Conservation (phyloP, 805 yeast genomes). For the Sugiyamaella boreocaroliniensis region DNA sequence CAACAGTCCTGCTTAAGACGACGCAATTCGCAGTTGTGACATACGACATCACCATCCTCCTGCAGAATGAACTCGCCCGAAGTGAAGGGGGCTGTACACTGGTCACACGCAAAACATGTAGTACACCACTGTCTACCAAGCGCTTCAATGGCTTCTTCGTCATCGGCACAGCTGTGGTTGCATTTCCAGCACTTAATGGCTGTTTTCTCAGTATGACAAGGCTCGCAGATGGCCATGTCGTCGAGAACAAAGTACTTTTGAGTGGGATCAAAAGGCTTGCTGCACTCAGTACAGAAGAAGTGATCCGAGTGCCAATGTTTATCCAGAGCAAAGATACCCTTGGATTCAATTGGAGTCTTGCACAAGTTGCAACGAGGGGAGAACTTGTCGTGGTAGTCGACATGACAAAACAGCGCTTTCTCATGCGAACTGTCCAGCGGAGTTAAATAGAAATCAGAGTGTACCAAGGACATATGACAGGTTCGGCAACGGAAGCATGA, state of each 20-base stretch:
- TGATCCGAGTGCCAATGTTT: conserved; percentile 28
- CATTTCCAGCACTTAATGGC: conserved; percentile 31
- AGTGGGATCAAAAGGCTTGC: conserved; percentile 18
- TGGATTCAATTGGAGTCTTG: conserved; percentile 26
- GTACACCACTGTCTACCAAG: conserved; percentile 29
- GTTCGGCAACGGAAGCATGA: conserved; percentile 21
- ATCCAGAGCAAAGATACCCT: conserved; percentile 26
- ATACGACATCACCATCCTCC: conserved; percentile 28
- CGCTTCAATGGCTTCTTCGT: conserved; percentile 24
- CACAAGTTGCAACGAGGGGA: conserved; percentile 29
- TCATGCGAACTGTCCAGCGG: conserved; percentile 5
- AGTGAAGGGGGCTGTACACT: conserved; percentile 24
- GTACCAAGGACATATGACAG: conserved; percentile 20
- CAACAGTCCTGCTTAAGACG: conserved; percentile 21
- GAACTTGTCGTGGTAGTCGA: conserved; percentile 29
- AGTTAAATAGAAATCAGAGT: conserved; percentile 19
- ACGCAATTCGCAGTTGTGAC: conserved; percentile 23
- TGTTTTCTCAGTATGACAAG: conserved; percentile 23
- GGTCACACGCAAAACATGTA: conserved; percentile 29
- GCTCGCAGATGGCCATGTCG: conserved; percentile 21
- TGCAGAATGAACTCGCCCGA: conserved; percentile 27
- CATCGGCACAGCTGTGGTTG: conserved; percentile 16
- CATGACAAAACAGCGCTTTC: conserved; percentile 26
- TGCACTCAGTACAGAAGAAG: conserved; percentile 30
- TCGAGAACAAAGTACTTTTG: conserved; percentile 20